Base-by-base conservation (phyloP, 163 green algal species). In the Chlorella variabilis region DNA sequence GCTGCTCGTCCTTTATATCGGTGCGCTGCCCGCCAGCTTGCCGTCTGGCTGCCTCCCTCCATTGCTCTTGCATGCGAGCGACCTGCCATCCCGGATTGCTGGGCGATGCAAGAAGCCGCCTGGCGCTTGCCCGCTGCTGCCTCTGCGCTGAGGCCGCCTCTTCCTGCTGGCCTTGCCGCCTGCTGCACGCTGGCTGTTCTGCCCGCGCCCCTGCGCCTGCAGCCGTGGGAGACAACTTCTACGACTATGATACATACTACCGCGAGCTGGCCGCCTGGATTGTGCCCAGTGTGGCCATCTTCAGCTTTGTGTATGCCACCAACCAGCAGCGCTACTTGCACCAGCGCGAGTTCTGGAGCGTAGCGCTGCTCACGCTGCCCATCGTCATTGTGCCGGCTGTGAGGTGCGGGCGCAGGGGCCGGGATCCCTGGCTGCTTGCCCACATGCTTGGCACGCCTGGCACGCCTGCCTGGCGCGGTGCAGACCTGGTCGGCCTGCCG, bases 281-380 rank as follows among this genome's bases (percentile, higher is more conserved):
- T 5, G 38, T 48, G 39, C 27, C 65, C 9, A 48, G 73, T 21
- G 2, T 68, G 25, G 51, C 75, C 6, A 42, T 86, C 9, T 34
- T 36, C 31, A 48, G 31, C 31, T 78, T 56, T 27, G 13, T 83
- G 13, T 27, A 80, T 4, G 61, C 49, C 34, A 15, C 69, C 31
- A 74, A 86, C 56, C 41, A 62, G 5, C 81, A 86, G 74, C 81
- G 81, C 36, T 86, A 49, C 56, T 33, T 49, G 51, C 27, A 33
- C 31, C 48, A 66, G 18, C 54, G 63, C 2, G 69, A 86, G 49
- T 81, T 76, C 20, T 86, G 61, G 27, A 56, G 33, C 41, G 45
- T 77, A 4, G 58, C 41, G 17, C 56, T 83, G 31, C 34, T 83
- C 9, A 63, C 75, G 11, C 62, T 86, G 42, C 71, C 58, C 23